These are phyloP conservation scores for Xylaria sp. DNA, from an alignment of 2,329 filamentous ascomycete species.

Conservation along the genomic window DNA sequence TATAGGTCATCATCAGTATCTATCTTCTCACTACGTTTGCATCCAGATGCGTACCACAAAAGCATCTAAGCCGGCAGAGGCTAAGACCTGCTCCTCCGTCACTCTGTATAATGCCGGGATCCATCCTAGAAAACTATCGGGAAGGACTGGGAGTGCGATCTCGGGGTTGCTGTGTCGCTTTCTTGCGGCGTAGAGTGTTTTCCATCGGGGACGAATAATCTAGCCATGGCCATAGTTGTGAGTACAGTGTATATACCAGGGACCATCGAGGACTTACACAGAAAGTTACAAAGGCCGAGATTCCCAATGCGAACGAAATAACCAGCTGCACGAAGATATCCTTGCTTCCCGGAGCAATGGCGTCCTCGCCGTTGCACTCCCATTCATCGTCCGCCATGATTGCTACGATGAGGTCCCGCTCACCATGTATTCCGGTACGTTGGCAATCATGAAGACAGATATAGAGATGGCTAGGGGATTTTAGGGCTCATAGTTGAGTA, in stretches of 20 bases:
- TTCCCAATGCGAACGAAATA: constrained; percentile 75
- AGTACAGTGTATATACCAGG: constrained; percentile 16
- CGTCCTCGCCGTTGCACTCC: constrained; percentile 40
- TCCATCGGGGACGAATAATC: constrained; percentile 91
- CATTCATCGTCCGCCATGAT: constrained; percentile 34
- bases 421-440: constrained; percentile 9
- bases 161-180: constrained; percentile 75
- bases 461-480: not conserved
- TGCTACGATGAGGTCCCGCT: constrained; percentile 18
- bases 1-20: constrained; percentile 48
- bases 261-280: constrained; percentile 64
- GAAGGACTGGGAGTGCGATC: constrained; percentile 77
- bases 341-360: constrained; percentile 53
- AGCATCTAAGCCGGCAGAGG: constrained; percentile 91
- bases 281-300: constrained; percentile 78
- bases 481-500: constrained; percentile 28
- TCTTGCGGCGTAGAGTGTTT: constrained; percentile 86
- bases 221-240: constrained; percentile 50
- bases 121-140: constrained; percentile 91
- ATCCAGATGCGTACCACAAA: constrained; percentile 75
- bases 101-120: constrained; percentile 86
- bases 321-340: constrained; percentile 73
- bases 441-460: constrained; percentile 15
- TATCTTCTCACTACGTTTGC: not conserved
- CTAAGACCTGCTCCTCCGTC: constrained; percentile 87